Evolutionary conservation across 2,329 filamentous ascomycete genomes (phyloP), one percentile per base, ranked within the genome.

Genomic region (Cladophialophora psammophila): DNA sequence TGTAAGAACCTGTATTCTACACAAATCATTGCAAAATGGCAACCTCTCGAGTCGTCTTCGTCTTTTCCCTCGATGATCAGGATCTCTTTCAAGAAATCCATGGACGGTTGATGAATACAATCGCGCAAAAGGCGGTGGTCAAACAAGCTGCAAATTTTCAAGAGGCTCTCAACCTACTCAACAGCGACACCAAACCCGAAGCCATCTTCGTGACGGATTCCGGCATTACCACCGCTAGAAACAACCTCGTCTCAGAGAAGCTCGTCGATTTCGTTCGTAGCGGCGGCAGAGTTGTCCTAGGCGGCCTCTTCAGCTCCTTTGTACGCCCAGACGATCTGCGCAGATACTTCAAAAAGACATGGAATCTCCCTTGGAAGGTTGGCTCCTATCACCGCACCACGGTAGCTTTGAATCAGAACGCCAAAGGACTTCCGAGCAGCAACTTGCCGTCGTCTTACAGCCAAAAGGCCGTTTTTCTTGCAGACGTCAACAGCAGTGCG

Each of bases 391-490:
- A 8, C 32, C 12, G 52, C 52, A 55, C 12, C 18, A 55, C 52
- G 4, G 52, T 55, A 4, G 20, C 20, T 55, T 26, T 55, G 15
- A 34, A 55, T 32, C 52, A 32, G 20, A 55, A 15, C 18, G 52
- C 52, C 18, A 26, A 26, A 55, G 52, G 31, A 34, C 20, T 55
- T 55, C 52, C 52, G 52, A 13, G n/a, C 6, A 55, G 52, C 9
- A 26, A 34, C 2, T 55, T 7, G 52, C 52, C 52, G 32, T 26
- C 52, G 5, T 55, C 12, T 3, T 55, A 55, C 52, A 55, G 52
- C 20, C 52, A 55, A 34, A 55, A 55, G 52, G 52, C 52, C 7
- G 3, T 55, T 55, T 55, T 55, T 26, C 52, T 55, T 26, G 32
- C 10, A 26, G 20, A 26, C 4, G 52, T 55, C 12, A 26, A 55